phyloP scores from a whole-genome alignment of 306 rosid species.

The Pterocarpus santalinus region DNA sequence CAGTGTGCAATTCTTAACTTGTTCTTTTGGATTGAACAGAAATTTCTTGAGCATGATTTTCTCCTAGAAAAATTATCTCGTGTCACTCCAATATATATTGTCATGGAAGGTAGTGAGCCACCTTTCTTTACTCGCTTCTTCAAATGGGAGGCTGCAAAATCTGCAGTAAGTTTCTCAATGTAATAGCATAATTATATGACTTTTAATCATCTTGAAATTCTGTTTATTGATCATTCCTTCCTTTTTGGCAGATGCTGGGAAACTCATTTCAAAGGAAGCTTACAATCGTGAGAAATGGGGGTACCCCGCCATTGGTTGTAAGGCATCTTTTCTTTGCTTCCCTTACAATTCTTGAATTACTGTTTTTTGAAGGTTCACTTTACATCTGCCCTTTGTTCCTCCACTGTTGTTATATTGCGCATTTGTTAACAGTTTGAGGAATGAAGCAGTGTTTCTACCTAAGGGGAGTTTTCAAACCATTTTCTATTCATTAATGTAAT shows the following conservation, averaged over 20 bases:
- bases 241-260: slow-evolving; percentile 82
- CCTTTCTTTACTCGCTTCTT: slow-evolving; percentile 98
- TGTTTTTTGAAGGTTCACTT: slow-evolving; percentile 16
- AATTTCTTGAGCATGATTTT: slow-evolving; percentile 88
- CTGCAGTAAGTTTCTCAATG: slow-evolving; percentile 65
- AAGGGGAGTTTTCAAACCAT: not conserved
- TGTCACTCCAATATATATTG: slow-evolving; percentile 76
- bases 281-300: slow-evolving; percentile 78
- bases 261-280: slow-evolving; percentile 97
- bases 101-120: slow-evolving; percentile 96
- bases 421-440: not conserved
- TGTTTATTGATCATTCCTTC: slow-evolving; percentile 38
- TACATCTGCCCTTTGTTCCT: not conserved
- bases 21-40: slow-evolving; percentile 63
- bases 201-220: slow-evolving; percentile 38
- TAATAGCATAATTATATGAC: slow-evolving; percentile 20
- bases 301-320: slow-evolving; percentile 70
- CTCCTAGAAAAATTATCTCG: slow-evolving; percentile 78
- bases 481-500: not conserved
- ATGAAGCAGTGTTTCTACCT: not conserved
- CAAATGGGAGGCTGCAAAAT: slow-evolving; percentile 89
- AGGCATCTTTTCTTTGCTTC: slow-evolving; percentile 54
- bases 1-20: slow-evolving; percentile 34
- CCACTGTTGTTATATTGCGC: not conserved
- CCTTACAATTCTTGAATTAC: slow-evolving; percentile 33